These are phyloP conservation scores for Paramecium pentaurelia DNA, from an alignment of 73 alveolate species.

Conservation along the genomic window DNA sequence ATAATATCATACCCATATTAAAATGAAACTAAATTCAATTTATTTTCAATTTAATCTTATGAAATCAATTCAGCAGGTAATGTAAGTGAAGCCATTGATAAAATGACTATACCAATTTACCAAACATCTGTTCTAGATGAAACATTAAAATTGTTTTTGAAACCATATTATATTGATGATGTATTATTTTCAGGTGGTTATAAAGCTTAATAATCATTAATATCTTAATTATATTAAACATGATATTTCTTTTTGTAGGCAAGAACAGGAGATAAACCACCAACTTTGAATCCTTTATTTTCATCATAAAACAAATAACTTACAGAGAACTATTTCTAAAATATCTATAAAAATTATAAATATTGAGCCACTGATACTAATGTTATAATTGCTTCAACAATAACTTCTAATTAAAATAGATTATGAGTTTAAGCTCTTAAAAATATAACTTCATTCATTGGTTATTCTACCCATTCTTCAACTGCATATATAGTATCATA, in stretches of 20 bases:
- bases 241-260: background rate
- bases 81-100: background rate
- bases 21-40: background rate
- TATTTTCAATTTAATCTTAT: background rate
- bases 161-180: background rate
- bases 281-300: slow-evolving; percentile 10
- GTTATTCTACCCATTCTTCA: background rate
- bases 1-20: background rate
- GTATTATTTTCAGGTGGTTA: background rate
- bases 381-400: background rate
- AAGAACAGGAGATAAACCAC: background rate
- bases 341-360: background rate
- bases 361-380: background rate
- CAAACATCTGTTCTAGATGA: background rate
- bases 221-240: background rate
- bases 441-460: background rate
- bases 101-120: background rate
- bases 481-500: background rate
- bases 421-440: background rate
- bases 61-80: background rate
- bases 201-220: background rate
- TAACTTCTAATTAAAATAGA: background rate
- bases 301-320: background rate
- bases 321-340: background rate
- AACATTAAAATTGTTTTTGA: background rate